Base-by-base conservation (phyloP, 2,329 filamentous ascomycete genomes). In the Sporothrix mexicana region DNA sequence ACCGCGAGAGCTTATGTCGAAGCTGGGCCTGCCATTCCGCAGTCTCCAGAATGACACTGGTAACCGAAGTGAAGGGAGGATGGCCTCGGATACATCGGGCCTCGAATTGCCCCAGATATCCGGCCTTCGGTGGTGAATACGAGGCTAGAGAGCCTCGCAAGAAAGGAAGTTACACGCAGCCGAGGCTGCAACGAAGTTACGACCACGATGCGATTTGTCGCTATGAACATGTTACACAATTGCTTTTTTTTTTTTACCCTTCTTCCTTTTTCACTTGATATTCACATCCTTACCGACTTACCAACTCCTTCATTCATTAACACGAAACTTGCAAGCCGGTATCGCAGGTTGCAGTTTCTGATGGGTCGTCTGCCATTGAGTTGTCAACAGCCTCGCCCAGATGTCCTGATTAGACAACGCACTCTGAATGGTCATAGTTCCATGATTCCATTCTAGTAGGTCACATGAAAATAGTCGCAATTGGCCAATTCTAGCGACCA, bases 1-100 rank as follows among this genome's bases (percentile, higher is more conserved):
- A 13, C 45, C 74, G 7, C 51, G 69, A 13, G 72, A 74, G 55
- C 62, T 77, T 9, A 55, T 75, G 55, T 25, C 25, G 10, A 71
- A 75, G 74, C 45, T 77, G 12, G 74, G 74, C 51, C 73, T 71
- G 23, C 76, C 76, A 0, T 77, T 76, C 25, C 51, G 72, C 41
- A 66, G 55, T 36, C 61, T 73, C 3, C 20, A 45, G 8, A 66
- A n/a, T 23, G 30, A 67, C 10, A 8, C 23, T 1, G 47, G 30
- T 1, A 43, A 36, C 7, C 68, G 61, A 36, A 64, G 69, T 15
- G 59, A 69, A n/a, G 55, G 57, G 15, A 36, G 57, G 8, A 1
- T 25, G 55, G 55, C 69, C 43, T 23, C 23, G 43, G 59, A 66
- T 17, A 36, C 43, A 13, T 47, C 72, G 5, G 51, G 36, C 6